Base-by-base conservation (phyloP, 495 filamentous ascomycete genomes). In the Podospora pseudocomata region DNA sequence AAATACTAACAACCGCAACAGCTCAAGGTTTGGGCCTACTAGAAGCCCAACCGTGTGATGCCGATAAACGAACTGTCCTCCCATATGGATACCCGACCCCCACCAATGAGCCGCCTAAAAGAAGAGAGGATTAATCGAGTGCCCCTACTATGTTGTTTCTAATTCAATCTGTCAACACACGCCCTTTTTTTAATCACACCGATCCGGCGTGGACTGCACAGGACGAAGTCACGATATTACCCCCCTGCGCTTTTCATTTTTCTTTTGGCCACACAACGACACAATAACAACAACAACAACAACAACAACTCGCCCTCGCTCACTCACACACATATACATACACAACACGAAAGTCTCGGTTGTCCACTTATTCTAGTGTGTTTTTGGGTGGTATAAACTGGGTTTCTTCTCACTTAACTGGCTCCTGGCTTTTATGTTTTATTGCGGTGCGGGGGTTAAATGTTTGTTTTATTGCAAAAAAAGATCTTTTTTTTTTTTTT, bases 1-100 rank as follows among this genome's bases (percentile, higher is more conserved):
- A 23, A 23, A 5, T 63, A 20, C 75, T 75, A 60, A 77, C 71
- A 66, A 32, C 67, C 64, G 57, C 68, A 67, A 74, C 70, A 94
- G 91, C 90, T 94, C 84, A 93, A 92, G 85, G 87, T 94, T 75
- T 94, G 91, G 91, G 91, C 91, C 70, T 91, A 90, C 72, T 85
- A 81, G 65, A 57, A 39, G 63, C 62, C 67, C 66, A 49, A 11
- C 39, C 39, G 53, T 64, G 57, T 65, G 70, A 75, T 73, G 72
- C 67, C 58, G 72, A 71, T 65, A 13, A 13, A 71, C 55, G 65
- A 49, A 76, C 63, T 57, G 63, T 70, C 67, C 65, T 63, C 53
- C 23, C 67, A 53, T 73, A 73, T 71, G 75, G 75, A 76, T 78
- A 72, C 71, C 73, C 73, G 66, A 74, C 65, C 69, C 64, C 57